Base-by-base conservation (phyloP, 2,329 filamentous ascomycete genomes). In the Sordariomycetes sp. region DNA sequence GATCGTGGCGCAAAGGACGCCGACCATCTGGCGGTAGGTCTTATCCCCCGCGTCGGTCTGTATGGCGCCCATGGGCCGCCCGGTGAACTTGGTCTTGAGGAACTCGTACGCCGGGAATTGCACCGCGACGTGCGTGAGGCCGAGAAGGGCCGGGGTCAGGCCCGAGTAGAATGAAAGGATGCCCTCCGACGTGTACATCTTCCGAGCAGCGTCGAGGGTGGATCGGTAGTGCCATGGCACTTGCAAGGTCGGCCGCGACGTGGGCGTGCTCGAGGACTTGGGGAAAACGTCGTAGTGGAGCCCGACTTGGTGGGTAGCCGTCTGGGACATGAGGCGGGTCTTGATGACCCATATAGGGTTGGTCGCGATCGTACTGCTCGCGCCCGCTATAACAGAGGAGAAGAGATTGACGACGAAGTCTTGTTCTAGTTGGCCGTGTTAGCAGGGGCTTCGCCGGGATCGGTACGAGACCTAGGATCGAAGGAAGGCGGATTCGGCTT, bases 331-430 rank as follows among this genome's bases (percentile, higher is more conserved):
- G 65, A 99, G 82, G 64, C 94, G 82, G 54, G 94, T 99, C 74
- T 99, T 99, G 76, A 99, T 96, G 43, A 99, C 94, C 94, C 94
- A 99, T 61, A 99, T 99, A 1, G 94, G 94, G 71, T 97, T 99
- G 25, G 94, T 99, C 62, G 87, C 88, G 62, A 97, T 80, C 3
- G 94, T 99, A 64, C 92, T 97, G 74, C 89, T 96, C 61, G 86
- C 91, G 57, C 94, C 94, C 25, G 93, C 94, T 59, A 91, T 82
- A 61, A 99, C 83, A 11, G 94, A 96, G 24, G 94, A 94, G 77
- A 89, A 92, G 63, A 94, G 87, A 68, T 90, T 90, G 66, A 93
- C 82, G 52, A 90, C 70, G 74, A 63, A 58, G 35, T 56, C 57
- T 25, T 60, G 53, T 22, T 62, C 61, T 61, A 57, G 34, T n/a